A percentile compares a stretch with the other conserved stretches of the same genome.
These are phyloP conservation scores for Penicillium sumatraense DNA, from an alignment of 2,329 filamentous ascomycete genomes.

Conservation along the genomic window DNA sequence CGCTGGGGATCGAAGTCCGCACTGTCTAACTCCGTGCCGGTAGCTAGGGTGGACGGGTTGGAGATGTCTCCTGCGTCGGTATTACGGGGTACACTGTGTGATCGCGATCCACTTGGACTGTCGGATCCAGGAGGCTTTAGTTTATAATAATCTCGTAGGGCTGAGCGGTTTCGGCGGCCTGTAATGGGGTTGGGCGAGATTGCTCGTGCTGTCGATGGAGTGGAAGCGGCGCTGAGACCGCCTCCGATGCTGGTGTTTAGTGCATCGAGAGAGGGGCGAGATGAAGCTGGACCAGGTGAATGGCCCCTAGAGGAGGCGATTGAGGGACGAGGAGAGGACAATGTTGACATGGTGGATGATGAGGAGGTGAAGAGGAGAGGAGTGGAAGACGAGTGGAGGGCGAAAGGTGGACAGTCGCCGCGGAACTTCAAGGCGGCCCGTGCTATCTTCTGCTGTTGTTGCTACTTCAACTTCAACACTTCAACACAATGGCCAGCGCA, in stretches of 20 bases:
- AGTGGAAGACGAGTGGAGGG: background rate
- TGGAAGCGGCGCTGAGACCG: conserved; percentile 49
- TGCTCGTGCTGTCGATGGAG: conserved; percentile 47
- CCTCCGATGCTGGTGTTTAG: conserved; percentile 60
- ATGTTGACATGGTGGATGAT: conserved; percentile 56
- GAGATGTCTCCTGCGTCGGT: conserved; percentile 48
- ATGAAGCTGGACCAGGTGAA: conserved; percentile 71
- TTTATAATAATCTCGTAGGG: conserved; percentile 94
- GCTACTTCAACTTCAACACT: background rate
- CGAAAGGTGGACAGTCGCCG: conserved; percentile 7
- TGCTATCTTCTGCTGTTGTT: background rate
- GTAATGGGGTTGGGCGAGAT: conserved; percentile 36
- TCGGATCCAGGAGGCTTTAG: conserved; percentile 60
- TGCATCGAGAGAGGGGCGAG: conserved; percentile 72
- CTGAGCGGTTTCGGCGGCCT: conserved; percentile 73
- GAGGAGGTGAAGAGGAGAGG: conserved; percentile 5
- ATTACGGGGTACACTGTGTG: conserved; percentile 46
- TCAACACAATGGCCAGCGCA: conserved; percentile 30
- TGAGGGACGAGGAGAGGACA: conserved; percentile 64
- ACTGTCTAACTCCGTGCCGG: conserved; percentile 69
- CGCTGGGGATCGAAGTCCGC: conserved; percentile 72
- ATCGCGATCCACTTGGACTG: conserved; percentile 34
- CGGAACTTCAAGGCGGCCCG: background rate
- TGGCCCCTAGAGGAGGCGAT: conserved; percentile 60
- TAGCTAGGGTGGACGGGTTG: conserved; percentile 32